Evolutionary conservation across 2,329 filamentous ascomycete species (phyloP), one percentile per base, ranked within the genome.

Genomic region (Dryadomyces quercivorus): DNA sequence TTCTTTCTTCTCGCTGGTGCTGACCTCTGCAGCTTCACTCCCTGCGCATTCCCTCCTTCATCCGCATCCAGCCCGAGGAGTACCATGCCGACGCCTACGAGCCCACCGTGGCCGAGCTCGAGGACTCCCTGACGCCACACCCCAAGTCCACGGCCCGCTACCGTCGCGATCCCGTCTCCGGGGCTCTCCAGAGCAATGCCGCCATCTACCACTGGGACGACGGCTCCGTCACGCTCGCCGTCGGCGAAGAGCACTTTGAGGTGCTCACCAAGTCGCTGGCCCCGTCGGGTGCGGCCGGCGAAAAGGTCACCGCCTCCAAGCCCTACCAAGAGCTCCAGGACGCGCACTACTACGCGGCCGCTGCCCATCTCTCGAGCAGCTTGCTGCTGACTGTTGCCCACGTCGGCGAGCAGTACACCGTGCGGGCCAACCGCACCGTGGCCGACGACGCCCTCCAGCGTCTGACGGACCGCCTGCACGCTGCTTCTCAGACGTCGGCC

Each of bases 171-270:
- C 74, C 81, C 10, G 75, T 75, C n/a, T 84, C 81, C 1, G 76
- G 78, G 50, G 72, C 81, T 58, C 73, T 90, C 13, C 80, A 86
- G 64, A 90, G 86, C 63, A 92, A 92, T 64, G 80, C 87, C 2
- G 78, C 84, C 58, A 71, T 92, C 34, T 80, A 88, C 63, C 79
- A 80, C 61, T 92, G 87, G 87, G 88, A 83, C 58, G 87, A 92
- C 63, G 87, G 87, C 31, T 88, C 84, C 4, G 72, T 88, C 16
- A 90, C 86, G 12, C 72, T 92, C 22, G 80, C 85, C n/a, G 74
- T 91, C 22, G 87, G 86, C 15, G 82, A 81, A 56, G 81, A 84
- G 59, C 86, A 91, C 63, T 91, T 85, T 71, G 85, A 89, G 63
- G 76, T 91, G 48, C 76, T 82, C 58, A 82, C 79, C 61, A 89